Percentiles rank a stretch among this genome's conserved stretches.
Evolutionary conservation across 441 rosid species (phyloP).

Genomic region (Gossypium davidsonii): DNA sequence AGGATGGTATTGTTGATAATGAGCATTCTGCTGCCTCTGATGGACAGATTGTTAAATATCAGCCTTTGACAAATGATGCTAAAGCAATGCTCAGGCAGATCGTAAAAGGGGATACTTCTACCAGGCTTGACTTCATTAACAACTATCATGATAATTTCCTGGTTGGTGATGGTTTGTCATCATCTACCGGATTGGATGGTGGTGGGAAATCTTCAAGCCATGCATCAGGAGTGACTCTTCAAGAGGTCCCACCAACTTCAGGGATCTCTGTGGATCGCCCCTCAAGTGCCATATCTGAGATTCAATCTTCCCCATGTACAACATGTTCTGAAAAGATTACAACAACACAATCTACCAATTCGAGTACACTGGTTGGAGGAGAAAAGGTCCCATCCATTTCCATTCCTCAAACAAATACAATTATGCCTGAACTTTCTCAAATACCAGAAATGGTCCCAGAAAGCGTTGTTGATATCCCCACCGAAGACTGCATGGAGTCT

Average conservation of each 20-base stretch:
- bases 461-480: constrained; percentile 30
- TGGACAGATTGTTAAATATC: constrained; percentile 83
- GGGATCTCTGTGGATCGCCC: constrained; percentile 29
- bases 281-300: constrained; percentile 36
- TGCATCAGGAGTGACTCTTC: constrained; percentile 59
- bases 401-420: constrained; percentile 32
- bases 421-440: constrained; percentile 39
- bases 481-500: not conserved
- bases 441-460: constrained; percentile 40
- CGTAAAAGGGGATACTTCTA: constrained; percentile 42
- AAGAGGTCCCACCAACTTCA: constrained; percentile 62
- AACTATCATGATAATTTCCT: constrained; percentile 42
- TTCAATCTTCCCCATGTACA: constrained; percentile 26
- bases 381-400: constrained; percentile 33
- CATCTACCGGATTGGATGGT: constrained; percentile 35
- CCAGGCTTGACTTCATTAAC: constrained; percentile 43
- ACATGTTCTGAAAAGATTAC: constrained; percentile 36
- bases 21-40: constrained; percentile 44
- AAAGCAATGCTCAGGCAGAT: constrained; percentile 59
- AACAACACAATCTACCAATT: constrained; percentile 36
- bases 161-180: constrained; percentile 34
- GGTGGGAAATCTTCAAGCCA: constrained; percentile 35
- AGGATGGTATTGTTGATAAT: constrained; percentile 47
- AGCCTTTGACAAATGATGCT: constrained; percentile 62
- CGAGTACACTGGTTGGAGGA: constrained; percentile 23